These are phyloP conservation scores for Leonotis leonurus DNA, from an alignment of 257 asterid genomes.

Conservation along the genomic window DNA sequence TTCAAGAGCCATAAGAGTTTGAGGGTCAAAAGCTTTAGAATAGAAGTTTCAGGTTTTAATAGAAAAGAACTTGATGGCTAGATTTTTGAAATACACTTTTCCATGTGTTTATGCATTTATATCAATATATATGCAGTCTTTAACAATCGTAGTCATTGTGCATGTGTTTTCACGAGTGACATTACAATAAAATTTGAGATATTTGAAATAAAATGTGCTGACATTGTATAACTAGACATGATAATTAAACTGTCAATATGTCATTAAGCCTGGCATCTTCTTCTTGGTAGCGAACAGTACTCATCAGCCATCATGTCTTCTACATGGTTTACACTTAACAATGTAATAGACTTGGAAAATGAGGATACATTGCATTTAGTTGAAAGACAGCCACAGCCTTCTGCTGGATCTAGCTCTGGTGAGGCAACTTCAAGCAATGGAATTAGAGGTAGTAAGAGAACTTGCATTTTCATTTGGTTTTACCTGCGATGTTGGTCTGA, in stretches of 20 bases:
- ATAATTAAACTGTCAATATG: not conserved
- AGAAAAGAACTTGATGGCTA: too few species aligned
- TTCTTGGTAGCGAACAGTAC: too few species aligned
- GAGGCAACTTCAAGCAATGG: slow-evolving; percentile 43
- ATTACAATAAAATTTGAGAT: not conserved
- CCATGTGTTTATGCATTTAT: too few species aligned
- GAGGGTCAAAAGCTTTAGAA: too few species aligned
- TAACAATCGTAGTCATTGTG: not conserved
- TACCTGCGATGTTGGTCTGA: slow-evolving; percentile 5
- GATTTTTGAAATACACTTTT: too few species aligned
- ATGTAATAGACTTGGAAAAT: slow-evolving; percentile 60
- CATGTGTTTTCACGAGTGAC: not conserved
- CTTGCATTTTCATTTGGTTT: not conserved
- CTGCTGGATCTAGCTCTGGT: slow-evolving; percentile 43
- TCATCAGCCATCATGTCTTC: too few species aligned
- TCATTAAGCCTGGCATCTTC: not conserved
- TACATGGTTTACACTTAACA: slow-evolving; percentile 34
- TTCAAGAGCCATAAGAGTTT: too few species aligned
- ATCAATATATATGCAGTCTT: not conserved
- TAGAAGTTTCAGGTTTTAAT: not conserved
- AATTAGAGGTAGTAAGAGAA: slow-evolving; percentile 40
- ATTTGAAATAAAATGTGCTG: not conserved
- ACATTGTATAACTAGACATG: not conserved
- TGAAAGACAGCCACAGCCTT: slow-evolving; percentile 66
- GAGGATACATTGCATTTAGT: slow-evolving; percentile 90